Conservation (phyloP, 176 grass and related monocot genomes). For the Eremochloa ophiuroides region DNA sequence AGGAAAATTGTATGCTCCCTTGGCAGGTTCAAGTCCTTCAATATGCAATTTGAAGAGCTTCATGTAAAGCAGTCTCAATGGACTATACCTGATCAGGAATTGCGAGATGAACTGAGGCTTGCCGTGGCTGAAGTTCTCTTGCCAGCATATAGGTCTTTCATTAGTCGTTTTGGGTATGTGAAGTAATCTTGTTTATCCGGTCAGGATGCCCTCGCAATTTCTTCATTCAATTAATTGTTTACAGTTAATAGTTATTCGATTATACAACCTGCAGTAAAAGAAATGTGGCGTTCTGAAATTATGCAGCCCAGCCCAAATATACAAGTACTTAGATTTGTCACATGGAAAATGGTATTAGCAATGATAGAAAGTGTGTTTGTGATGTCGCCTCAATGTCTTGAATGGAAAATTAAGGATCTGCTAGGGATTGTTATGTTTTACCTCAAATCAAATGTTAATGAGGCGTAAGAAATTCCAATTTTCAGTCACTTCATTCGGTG, state of each 20-base stretch:
- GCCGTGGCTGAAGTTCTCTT: slow-evolving; percentile 61
- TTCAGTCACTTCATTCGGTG: neutral
- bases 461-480: neutral
- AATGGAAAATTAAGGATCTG: neutral
- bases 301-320: neutral
- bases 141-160: slow-evolving; percentile 62
- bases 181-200: neutral
- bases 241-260: neutral
- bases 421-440: neutral
- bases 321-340: neutral
- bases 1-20: neutral
- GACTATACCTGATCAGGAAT: slow-evolving; percentile 59
- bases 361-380: neutral
- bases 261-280: neutral
- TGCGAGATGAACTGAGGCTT: slow-evolving; percentile 61
- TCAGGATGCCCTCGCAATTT: neutral
- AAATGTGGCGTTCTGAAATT: neutral
- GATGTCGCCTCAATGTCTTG: neutral
- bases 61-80: slow-evolving; percentile 60
- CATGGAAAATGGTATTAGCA: neutral
- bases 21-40: slow-evolving; percentile 66
- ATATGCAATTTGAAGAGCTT: slow-evolving; percentile 68
- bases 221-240: slow-evolving; percentile 5
- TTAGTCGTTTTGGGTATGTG: slow-evolving; percentile 64
- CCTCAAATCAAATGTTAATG: neutral